Percentiles rank a stretch among this genome's conserved stretches.
Conservation (phyloP, 2,329 filamentous ascomycete species). For the Trichoderma guizhouense region DNA sequence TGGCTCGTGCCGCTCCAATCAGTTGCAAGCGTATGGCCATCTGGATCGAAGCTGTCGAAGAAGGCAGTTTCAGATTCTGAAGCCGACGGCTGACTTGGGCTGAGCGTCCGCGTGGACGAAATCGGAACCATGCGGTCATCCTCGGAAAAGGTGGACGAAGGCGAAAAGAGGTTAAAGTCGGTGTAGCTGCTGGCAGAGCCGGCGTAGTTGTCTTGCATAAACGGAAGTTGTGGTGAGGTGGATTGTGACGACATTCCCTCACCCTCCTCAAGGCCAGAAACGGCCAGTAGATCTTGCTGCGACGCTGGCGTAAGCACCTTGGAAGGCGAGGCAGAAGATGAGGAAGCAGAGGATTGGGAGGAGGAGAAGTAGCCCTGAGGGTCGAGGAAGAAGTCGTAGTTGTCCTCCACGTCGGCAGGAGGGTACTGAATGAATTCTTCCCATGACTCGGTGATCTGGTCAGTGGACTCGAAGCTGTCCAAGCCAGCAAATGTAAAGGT, state of each 20-base stretch:
- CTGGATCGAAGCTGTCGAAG: not conserved
- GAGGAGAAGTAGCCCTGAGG: slow-evolving; percentile 43
- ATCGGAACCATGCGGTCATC: slow-evolving; percentile 43
- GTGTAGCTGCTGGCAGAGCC: slow-evolving; percentile 39
- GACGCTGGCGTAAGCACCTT: slow-evolving; percentile 28
- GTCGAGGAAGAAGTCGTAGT: slow-evolving; percentile 47
- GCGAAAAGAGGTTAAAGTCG: slow-evolving; percentile 57
- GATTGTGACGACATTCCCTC: slow-evolving; percentile 11
- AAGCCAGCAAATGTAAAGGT: slow-evolving; percentile 25
- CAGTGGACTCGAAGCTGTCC: slow-evolving; percentile 21
- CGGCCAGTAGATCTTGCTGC: slow-evolving; percentile 21
- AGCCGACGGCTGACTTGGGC: slow-evolving; percentile 9
- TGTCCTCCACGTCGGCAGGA: slow-evolving; percentile 31
- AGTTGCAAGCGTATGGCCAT: not conserved
- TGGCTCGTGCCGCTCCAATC: slow-evolving; percentile 2
- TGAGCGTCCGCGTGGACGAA: slow-evolving; percentile 17
- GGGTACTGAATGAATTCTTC: slow-evolving; percentile 48
- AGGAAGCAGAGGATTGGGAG: slow-evolving; percentile 32
- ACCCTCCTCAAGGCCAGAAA: slow-evolving; percentile 13
- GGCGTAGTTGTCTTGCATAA: slow-evolving; percentile 29
- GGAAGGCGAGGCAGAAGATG: slow-evolving; percentile 27
- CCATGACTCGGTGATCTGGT: slow-evolving; percentile 35
- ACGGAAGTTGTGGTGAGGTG: slow-evolving; percentile 33
- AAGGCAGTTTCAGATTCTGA: not conserved
- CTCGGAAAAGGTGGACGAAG: slow-evolving; percentile 45